These are phyloP conservation scores for Trichoderma simmonsii DNA, from an alignment of 2,329 filamentous ascomycete genomes.

Conservation along the genomic window DNA sequence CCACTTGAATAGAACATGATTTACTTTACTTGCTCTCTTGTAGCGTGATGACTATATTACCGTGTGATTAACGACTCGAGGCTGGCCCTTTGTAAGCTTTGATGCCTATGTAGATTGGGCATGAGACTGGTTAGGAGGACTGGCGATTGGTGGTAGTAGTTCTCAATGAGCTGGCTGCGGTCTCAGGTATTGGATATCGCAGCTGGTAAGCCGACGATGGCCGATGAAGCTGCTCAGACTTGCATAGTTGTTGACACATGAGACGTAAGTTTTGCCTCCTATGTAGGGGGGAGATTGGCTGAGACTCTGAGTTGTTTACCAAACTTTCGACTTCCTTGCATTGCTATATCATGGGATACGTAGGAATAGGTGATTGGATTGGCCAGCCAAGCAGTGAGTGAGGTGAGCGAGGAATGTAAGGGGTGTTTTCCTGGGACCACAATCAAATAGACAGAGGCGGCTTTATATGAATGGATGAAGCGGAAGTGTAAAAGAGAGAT, in stretches of 20 bases:
- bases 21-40: not conserved
- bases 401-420: not conserved
- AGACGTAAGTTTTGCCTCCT: not conserved
- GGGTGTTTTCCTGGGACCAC: not conserved
- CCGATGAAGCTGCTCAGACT: not conserved
- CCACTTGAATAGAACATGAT: constrained; percentile 29
- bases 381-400: not conserved
- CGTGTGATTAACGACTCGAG: not conserved
- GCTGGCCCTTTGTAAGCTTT: not conserved
- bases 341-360: not conserved
- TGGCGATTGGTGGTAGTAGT: not conserved
- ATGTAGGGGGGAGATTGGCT: not conserved
- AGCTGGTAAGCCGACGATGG: not conserved
- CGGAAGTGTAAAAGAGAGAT: no score
- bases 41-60: not conserved
- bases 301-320: not conserved
- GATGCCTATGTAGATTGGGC: not conserved
- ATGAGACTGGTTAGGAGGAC: not conserved
- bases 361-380: not conserved
- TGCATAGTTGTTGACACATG: not conserved
- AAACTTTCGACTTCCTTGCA: not conserved
- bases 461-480: not conserved
- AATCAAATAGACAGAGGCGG: not conserved
- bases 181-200: not conserved
- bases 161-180: not conserved